Base-by-base conservation (phyloP, 768 basidiomycete genomes). In the Tricholoma terreum region DNA sequence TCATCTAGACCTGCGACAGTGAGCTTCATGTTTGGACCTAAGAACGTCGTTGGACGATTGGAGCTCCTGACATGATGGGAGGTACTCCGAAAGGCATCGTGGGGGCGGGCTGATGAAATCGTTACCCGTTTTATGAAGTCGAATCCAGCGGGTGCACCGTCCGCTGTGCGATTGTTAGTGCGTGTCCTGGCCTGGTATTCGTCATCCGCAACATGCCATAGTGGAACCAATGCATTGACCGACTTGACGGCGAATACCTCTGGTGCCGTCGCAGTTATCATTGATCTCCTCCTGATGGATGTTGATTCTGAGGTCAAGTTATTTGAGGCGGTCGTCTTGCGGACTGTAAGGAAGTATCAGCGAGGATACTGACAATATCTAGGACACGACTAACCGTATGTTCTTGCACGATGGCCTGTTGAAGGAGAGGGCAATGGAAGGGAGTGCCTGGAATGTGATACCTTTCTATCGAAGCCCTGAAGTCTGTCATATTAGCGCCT, bases 191-290 rank as follows among this genome's bases (percentile, higher is more conserved):
- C 50, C 40, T 51, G 55, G 14, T 59, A 51, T 24, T 63, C 64
- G 12, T 65, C 64, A 19, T 65, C 64, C 15, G 54, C 61, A 11
- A 46, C 12, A 50, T 63, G 61, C 64, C 64, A 65, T 22, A 58
- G 57, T 17, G 61, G 61, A 34, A 57, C 58, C 9, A 52, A 38
- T 6, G 58, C 6, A 24, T 24, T 36, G 22, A 51, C 15, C 24
- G 64, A 59, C 27, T 65, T 63, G 14, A 38, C 27, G 11, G 59
- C 49, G 15, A 46, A 49, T 21, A 42, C 17, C 10, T 30, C 52
- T 14, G 48, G 52, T 3, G 50, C 48, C 17, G 58, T 52, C 2
- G 64, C 27, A 1, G 51, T 57, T 1, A 61, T 63, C 15, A 59
- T 33, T 27, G 61, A 51, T 12, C 55, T 58, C 19, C 61, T 40